These are phyloP conservation scores for Blastobotrys parvus DNA, from an alignment of 805 yeast species.

Conservation along the genomic window DNA sequence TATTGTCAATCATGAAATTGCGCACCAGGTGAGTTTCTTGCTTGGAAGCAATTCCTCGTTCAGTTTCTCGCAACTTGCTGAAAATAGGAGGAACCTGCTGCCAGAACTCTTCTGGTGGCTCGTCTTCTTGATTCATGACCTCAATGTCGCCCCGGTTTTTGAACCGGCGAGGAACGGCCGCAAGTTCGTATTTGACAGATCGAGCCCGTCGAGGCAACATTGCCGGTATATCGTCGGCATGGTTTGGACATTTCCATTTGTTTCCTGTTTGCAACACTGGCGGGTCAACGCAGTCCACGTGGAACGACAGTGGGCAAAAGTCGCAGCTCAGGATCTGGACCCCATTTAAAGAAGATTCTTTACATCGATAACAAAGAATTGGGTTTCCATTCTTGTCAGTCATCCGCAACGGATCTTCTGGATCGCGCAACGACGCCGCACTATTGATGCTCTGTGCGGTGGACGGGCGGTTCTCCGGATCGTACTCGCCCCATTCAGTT, in stretches of 20 bases:
- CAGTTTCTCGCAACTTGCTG: constrained; percentile 29
- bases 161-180: constrained; percentile 44
- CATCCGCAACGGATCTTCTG: constrained; percentile 27
- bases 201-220: constrained; percentile 30
- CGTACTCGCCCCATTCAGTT: constrained; percentile 63
- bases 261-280: constrained; percentile 71
- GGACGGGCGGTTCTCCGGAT: constrained; percentile 51
- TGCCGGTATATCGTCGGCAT: constrained; percentile 37
- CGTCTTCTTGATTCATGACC: constrained; percentile 37
- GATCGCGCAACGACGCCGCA: constrained; percentile 2
- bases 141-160: constrained; percentile 53
- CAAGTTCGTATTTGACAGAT: constrained; percentile 48
- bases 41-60: constrained; percentile 31
- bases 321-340: constrained; percentile 66
- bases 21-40: constrained; percentile 20
- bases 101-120: constrained; percentile 19
- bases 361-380: constrained; percentile 68
- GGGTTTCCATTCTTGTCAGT: constrained; percentile 64
- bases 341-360: constrained; percentile 53
- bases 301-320: constrained; percentile 78
- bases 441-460: constrained; percentile 23
- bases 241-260: constrained; percentile 91
- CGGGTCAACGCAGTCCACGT: constrained; percentile 74
- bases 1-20: constrained; percentile 29
- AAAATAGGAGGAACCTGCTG: constrained; percentile 17